Percentiles rank a stretch among this genome's conserved stretches.
phyloP scores from a whole-genome alignment of 75 land plant genomes.

The Selaginella moellendorffii region DNA sequence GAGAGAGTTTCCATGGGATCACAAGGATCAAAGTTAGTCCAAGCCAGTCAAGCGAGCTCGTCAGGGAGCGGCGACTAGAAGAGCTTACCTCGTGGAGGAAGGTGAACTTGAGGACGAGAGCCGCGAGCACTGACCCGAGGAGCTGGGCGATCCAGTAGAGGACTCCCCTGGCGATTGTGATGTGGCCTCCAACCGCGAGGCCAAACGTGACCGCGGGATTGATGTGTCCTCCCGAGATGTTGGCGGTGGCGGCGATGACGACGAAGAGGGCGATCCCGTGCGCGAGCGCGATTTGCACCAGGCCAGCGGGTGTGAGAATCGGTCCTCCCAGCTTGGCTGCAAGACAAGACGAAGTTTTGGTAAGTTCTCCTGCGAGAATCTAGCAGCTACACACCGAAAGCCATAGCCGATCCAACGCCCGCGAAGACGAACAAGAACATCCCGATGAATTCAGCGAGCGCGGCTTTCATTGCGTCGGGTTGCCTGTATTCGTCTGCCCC shows the following conservation, averaged over 20 bases:
- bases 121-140: slow-evolving; percentile 49
- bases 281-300: slow-evolving; percentile 46
- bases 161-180: slow-evolving; percentile 36
- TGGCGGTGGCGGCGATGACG: slow-evolving; percentile 50
- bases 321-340: neutral
- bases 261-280: slow-evolving; percentile 50
- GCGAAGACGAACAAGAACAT: too few relatives aligned
- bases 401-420: too few relatives aligned
- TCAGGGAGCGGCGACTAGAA: too few relatives aligned
- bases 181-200: slow-evolving; percentile 54
- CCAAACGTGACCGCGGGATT: slow-evolving; percentile 94
- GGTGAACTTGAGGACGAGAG: slow-evolving; percentile 35
- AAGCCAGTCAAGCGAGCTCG: too few relatives aligned
- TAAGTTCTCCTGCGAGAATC: too few relatives aligned
- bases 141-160: slow-evolving; percentile 84
- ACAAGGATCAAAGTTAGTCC: too few relatives aligned
- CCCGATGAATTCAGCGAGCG: too few relatives aligned
- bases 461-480: too few relatives aligned
- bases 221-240: slow-evolving; percentile 79
- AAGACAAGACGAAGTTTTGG: too few relatives aligned
- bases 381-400: too few relatives aligned
- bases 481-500: too few relatives aligned
- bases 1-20: too few relatives aligned
- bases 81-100: slow-evolving; percentile 34
- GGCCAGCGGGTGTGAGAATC: slow-evolving; percentile 30